Evolutionary conservation across 345 rosid genomes (phyloP).

Genomic region (Lepidium didymum): DNA sequence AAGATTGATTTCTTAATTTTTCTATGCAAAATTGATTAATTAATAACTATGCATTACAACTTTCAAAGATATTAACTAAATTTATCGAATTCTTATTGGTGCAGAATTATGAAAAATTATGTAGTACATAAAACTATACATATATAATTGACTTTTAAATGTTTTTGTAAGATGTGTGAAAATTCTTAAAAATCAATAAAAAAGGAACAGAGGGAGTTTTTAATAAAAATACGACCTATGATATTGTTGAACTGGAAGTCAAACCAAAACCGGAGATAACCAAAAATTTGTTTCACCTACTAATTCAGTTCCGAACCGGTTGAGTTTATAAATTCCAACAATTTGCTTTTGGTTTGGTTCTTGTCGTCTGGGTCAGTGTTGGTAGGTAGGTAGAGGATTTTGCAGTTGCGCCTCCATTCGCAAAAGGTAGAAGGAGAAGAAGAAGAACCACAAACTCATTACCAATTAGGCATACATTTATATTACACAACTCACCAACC

Average conservation of each 20-base stretch:
- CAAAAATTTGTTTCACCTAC: neutral
- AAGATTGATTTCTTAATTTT: too few species aligned
- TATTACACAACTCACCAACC: slow-evolving; percentile 21
- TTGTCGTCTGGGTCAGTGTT: slow-evolving; percentile 10
- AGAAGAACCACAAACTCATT: neutral
- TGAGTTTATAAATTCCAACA: neutral
- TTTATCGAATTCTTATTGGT: too few species aligned
- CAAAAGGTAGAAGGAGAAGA: neutral
- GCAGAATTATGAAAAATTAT: too few species aligned
- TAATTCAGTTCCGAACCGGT: neutral
- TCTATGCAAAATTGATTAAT: too few species aligned
- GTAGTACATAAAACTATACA: too few species aligned
- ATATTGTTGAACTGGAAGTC: neutral
- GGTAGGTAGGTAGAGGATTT: slow-evolving; percentile 21
- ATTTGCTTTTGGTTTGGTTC: neutral
- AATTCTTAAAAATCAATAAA: too few species aligned
- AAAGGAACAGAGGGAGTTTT: too few species aligned
- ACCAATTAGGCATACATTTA: neutral
- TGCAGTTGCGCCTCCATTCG: neutral
- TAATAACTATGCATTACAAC: too few species aligned
- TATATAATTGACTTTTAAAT: too few species aligned
- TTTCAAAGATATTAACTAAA: too few species aligned
- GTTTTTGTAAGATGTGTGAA: too few species aligned
- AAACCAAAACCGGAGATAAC: neutral
- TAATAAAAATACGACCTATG: too few species aligned